Percentiles rank a stretch among this genome's conserved stretches.
Evolutionary conservation across 148 eudicot species (phyloP).

Genomic region (Pharnaceum exiguum): DNA sequence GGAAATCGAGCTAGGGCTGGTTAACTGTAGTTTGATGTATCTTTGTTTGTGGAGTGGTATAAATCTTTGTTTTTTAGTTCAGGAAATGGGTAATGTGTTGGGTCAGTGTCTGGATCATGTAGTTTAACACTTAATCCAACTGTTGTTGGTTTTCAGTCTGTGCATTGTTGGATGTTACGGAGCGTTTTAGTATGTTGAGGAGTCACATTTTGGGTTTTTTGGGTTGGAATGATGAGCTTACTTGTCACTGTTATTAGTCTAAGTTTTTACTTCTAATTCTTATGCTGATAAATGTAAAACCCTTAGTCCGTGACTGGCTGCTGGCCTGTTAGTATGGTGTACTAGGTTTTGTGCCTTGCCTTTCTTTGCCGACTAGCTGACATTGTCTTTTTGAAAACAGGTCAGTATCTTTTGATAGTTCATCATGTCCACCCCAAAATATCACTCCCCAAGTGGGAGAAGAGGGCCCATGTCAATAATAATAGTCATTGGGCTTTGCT

Average conservation of each 20-base stretch:
- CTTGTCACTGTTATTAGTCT: not conserved
- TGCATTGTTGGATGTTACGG: not conserved
- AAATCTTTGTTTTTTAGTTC: too few species aligned
- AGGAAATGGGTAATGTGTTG: not conserved
- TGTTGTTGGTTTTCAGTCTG: not conserved
- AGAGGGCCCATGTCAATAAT: conserved; percentile 46
- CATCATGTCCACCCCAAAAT: conserved; percentile 46
- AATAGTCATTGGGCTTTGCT: conserved; percentile 53
- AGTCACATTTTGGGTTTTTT: not conserved
- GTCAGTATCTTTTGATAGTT: conserved; percentile 5
- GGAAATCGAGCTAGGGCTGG: not conserved
- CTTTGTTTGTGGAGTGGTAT: not conserved
- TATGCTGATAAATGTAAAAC: too few species aligned
- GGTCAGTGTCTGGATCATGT: not conserved
- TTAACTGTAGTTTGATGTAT: not conserved
- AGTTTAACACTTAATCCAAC: too few species aligned
- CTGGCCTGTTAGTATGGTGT: too few species aligned
- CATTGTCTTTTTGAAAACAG: conserved; percentile 9
- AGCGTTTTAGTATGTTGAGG: not conserved
- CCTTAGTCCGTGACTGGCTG: too few species aligned
- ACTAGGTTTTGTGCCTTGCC: too few species aligned
- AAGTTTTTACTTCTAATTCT: not conserved
- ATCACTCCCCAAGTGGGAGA: conserved; percentile 34
- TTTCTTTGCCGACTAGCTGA: too few species aligned
- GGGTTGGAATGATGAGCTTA: not conserved